Evolutionary conservation across 805 yeast genomes (phyloP).

Genomic region (Wickerhamiella hasegawae): DNA sequence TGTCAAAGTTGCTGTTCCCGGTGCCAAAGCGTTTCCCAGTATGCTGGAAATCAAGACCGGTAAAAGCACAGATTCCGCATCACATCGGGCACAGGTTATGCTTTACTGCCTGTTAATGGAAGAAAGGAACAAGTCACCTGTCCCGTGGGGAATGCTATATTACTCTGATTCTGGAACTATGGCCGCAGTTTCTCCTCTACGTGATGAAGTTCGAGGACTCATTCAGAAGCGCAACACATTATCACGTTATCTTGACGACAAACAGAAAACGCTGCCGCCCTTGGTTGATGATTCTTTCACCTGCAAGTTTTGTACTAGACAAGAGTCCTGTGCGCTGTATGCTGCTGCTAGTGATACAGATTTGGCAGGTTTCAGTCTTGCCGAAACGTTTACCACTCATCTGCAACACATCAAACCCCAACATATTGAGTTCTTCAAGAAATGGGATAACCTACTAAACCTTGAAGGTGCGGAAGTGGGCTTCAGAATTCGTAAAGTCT

Average conservation of each 20-base stretch:
- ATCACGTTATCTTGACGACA: conserved; percentile 38
- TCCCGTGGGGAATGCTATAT: conserved; percentile 48
- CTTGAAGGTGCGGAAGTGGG: conserved; percentile 52
- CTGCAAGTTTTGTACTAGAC: conserved; percentile 17
- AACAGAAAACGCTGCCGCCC: conserved; percentile 31
- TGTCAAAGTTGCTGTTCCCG: not conserved
- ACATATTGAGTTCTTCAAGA: conserved; percentile 41
- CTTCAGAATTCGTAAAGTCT: conserved; percentile 43
- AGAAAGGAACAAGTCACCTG: conserved; percentile 57
- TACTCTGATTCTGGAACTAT: conserved; percentile 52
- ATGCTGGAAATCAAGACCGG: conserved; percentile 94
- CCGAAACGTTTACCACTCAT: conserved; percentile 16
- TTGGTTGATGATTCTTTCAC: conserved; percentile 29
- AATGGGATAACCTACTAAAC: conserved; percentile 61
- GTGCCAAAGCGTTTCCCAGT: conserved; percentile 35
- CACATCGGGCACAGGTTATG: conserved; percentile 77
- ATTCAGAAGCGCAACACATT: conserved; percentile 58
- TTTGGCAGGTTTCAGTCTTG: conserved; percentile 3
- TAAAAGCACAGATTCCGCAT: conserved; percentile 30
- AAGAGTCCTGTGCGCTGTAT: conserved; percentile 16
- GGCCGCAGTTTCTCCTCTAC: conserved; percentile 35
- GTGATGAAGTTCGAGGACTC: conserved; percentile 46
- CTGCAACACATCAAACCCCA: conserved; percentile 34
- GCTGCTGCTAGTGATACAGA: conserved; percentile 10
- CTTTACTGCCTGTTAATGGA: conserved; percentile 63